Evolutionary conservation across 2,329 filamentous ascomycete genomes (phyloP).

Genomic region (Neurospora crassa): DNA sequence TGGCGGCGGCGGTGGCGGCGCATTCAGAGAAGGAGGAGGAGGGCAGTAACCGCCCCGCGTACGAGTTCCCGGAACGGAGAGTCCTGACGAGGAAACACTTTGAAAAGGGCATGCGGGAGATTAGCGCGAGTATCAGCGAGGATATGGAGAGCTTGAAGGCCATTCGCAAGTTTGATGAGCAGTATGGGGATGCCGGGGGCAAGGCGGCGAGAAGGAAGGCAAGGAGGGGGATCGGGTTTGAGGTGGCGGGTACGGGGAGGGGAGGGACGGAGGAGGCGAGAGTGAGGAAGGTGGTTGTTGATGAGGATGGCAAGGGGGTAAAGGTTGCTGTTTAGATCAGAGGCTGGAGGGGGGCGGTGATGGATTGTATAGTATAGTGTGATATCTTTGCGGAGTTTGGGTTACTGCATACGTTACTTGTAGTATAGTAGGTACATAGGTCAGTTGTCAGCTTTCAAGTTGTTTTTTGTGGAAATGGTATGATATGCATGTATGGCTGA

Average conservation of each 20-base stretch:
- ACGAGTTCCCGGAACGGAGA: slow-evolving; percentile 60
- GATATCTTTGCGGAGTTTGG: background rate
- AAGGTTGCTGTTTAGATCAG: background rate
- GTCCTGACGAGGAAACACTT: slow-evolving; percentile 64
- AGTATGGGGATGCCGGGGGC: slow-evolving; percentile 74
- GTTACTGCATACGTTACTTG: background rate
- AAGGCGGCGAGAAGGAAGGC: slow-evolving; percentile 37
- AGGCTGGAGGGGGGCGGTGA: background rate
- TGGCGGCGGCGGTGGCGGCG: background rate
- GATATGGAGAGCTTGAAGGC: slow-evolving; percentile 81
- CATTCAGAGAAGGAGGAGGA: slow-evolving; percentile 15
- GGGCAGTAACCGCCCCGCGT: slow-evolving; percentile 26
- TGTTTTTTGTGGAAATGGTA: background rate
- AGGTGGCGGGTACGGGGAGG: slow-evolving; percentile 28
- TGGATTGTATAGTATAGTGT: slow-evolving; percentile 45
- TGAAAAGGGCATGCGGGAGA: slow-evolving; percentile 75
- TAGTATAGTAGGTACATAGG: background rate
- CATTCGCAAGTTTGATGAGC: slow-evolving; percentile 91
- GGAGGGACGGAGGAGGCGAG: slow-evolving; percentile 33
- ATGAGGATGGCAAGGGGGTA: background rate
- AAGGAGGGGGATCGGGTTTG: slow-evolving; percentile 49
- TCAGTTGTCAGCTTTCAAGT: background rate
- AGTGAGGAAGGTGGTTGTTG: slow-evolving; percentile 15
- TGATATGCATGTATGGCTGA: background rate
- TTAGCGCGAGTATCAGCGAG: slow-evolving; percentile 84